These are phyloP conservation scores for Ogataea corticis DNA, from an alignment of 805 yeast species.

Conservation along the genomic window DNA sequence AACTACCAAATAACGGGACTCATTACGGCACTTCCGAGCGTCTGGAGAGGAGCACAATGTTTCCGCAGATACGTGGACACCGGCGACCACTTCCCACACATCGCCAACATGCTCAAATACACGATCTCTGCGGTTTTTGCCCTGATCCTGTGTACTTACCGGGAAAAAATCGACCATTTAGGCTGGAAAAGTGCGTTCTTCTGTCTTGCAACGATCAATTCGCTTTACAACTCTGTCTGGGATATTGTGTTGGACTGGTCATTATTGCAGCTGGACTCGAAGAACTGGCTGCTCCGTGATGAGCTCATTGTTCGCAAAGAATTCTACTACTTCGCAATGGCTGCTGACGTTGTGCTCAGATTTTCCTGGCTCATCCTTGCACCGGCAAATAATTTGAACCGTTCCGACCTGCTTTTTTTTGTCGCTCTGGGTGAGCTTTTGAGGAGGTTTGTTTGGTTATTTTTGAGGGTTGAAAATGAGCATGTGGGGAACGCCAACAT, in stretches of 20 bases:
- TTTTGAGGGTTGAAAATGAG: constrained; percentile 92
- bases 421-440: constrained; percentile 79
- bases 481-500: constrained; percentile 85
- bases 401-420: constrained; percentile 68
- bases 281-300: constrained; percentile 61
- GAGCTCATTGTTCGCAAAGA: constrained; percentile 62
- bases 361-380: background rate
- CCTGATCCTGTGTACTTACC: constrained; percentile 69
- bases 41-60: constrained; percentile 90
- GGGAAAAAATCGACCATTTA: constrained; percentile 50
- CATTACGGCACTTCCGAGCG: constrained; percentile 75
- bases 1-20: constrained; percentile 78
- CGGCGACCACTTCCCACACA: constrained; percentile 93
- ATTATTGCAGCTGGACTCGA: constrained; percentile 62
- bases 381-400: background rate
- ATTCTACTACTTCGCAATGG: constrained; percentile 71
- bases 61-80: constrained; percentile 87
- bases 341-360: constrained; percentile 59
- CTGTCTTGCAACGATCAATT: constrained; percentile 70
- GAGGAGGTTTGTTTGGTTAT: constrained; percentile 85
- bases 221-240: constrained; percentile 73
- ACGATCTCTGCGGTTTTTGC: constrained; percentile 63
- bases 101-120: constrained; percentile 84
- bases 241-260: constrained; percentile 97
- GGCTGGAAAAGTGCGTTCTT: constrained; percentile 59